These are phyloP conservation scores for Neurospora discreta DNA, from an alignment of 495 filamentous ascomycete genomes.

Conservation along the genomic window DNA sequence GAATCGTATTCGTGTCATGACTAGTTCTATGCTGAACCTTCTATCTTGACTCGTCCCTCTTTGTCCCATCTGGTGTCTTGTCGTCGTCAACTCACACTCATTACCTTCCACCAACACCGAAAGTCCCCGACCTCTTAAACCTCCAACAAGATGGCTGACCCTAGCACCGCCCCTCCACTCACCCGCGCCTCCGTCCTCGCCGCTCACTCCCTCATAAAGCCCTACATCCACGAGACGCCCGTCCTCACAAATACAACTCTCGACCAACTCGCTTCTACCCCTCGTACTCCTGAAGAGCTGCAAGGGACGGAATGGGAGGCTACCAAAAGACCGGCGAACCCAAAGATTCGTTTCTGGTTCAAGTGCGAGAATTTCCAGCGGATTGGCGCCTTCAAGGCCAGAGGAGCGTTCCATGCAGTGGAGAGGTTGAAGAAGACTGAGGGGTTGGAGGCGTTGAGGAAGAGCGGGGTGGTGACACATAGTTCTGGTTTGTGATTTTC, in stretches of 20 bases:
- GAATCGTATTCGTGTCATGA: background rate
- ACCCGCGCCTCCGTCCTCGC: slow-evolving; percentile 54
- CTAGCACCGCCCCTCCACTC: slow-evolving; percentile 44
- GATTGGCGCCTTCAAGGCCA: slow-evolving; percentile 86
- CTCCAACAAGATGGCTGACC: slow-evolving; percentile 36
- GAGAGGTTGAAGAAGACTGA: slow-evolving; percentile 55
- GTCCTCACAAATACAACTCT: slow-evolving; percentile 69
- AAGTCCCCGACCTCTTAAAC: background rate
- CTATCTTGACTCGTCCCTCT: background rate
- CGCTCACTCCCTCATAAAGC: slow-evolving; percentile 62
- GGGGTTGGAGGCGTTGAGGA: slow-evolving; percentile 39
- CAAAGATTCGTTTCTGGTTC: slow-evolving; percentile 71
- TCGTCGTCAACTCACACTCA: background rate
- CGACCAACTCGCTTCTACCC: slow-evolving; percentile 55
- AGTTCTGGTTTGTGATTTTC: slow-evolving; percentile 54
- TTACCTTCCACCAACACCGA: background rate
- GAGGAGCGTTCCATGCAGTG: slow-evolving; percentile 86
- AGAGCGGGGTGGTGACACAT: slow-evolving; percentile 79
- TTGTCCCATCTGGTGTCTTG: background rate
- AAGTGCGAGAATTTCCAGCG: slow-evolving; percentile 94
- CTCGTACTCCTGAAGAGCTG: slow-evolving; percentile 43
- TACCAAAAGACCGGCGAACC: slow-evolving; percentile 46
- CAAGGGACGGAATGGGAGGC: slow-evolving; percentile 38
- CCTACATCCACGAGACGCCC: slow-evolving; percentile 73
- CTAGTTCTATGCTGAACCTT: no score